Conservation (phyloP, 2,329 filamentous ascomycete genomes). For the Nothophoma quercina region DNA sequence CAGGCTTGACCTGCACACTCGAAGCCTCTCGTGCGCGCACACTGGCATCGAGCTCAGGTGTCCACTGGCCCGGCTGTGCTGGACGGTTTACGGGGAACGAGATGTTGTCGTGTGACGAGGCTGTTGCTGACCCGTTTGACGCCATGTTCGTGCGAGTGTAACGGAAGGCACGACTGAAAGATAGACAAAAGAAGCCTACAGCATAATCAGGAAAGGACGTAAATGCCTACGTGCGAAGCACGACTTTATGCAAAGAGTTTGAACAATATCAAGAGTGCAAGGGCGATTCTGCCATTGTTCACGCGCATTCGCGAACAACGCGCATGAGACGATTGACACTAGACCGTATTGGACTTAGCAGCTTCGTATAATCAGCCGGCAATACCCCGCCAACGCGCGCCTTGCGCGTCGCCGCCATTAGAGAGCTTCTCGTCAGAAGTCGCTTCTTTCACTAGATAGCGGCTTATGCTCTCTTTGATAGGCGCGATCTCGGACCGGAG, state of each 20-base stretch:
- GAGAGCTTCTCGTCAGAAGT: too few relatives aligned
- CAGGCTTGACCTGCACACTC: constrained; percentile 23
- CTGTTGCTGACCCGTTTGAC: constrained; percentile 31
- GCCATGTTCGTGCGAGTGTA: constrained; percentile 25
- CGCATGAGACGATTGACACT: not conserved
- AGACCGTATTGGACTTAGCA: not conserved
- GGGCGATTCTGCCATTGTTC: constrained; percentile 12
- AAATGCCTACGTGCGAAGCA: not conserved
- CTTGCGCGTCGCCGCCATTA: too few relatives aligned
- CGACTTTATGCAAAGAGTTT: not conserved
- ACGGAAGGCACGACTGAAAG: constrained; percentile 5
- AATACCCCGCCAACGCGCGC: not conserved
- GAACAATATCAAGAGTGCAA: constrained; percentile 14
- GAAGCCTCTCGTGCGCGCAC: constrained; percentile 36
- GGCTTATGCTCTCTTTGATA: not conserved
- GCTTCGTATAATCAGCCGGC: not conserved
- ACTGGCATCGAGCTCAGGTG: constrained; percentile 36
- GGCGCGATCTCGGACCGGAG: not conserved
- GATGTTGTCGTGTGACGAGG: constrained; percentile 36
- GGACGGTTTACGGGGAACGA: constrained; percentile 42
- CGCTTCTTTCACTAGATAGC: not conserved
- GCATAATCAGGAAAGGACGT: constrained; percentile 15
- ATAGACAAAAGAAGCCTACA: constrained; percentile 9
- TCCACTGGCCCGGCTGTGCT: constrained; percentile 30
- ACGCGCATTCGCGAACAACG: constrained; percentile 1